These are phyloP conservation scores for Capsaspora owczarzaki DNA, from an alignment of 78 protist genomes.

Conservation along the genomic window DNA sequence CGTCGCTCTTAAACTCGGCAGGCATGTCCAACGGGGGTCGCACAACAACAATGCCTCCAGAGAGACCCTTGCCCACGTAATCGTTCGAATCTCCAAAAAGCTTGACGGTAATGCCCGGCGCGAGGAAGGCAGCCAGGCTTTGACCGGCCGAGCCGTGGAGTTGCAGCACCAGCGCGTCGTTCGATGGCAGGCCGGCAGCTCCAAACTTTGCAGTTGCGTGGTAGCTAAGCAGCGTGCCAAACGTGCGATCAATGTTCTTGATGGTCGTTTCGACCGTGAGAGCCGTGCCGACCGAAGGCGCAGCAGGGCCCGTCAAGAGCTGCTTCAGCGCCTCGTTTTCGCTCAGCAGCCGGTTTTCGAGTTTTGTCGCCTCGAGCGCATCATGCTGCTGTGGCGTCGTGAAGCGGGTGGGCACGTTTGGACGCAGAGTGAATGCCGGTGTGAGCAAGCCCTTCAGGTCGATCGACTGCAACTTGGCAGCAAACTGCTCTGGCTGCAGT, in stretches of 20 bases:
- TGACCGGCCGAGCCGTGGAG: slow-evolving; percentile 77
- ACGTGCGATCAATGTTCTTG: slow-evolving; percentile 64
- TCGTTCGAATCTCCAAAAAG: slow-evolving; percentile 78
- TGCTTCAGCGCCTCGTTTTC: slow-evolving; percentile 7
- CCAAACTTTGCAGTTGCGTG: slow-evolving; percentile 38
- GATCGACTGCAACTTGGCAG: background rate
- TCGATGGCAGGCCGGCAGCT: slow-evolving; percentile 45
- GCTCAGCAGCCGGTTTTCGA: slow-evolving; percentile 16
- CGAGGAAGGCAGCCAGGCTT: slow-evolving; percentile 60
- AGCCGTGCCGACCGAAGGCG: too few relatives aligned
- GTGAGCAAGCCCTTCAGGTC: slow-evolving; percentile 9
- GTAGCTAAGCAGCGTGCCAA: slow-evolving; percentile 53
- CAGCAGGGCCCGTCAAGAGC: too few relatives aligned
- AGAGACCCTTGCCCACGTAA: slow-evolving; percentile 75
- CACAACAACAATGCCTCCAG: slow-evolving; percentile 56
- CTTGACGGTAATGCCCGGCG: slow-evolving; percentile 38
- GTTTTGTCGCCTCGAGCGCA: slow-evolving; percentile 4
- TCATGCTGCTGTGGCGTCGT: slow-evolving; percentile 20
- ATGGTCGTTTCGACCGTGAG: background rate
- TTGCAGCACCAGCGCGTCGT: slow-evolving; percentile 37
- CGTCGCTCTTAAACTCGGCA: slow-evolving; percentile 26
- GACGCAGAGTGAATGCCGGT: slow-evolving; percentile 29
- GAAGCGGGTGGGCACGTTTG: slow-evolving; percentile 16
- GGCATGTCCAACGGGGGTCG: slow-evolving; percentile 28
- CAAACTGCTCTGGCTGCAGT: too few relatives aligned